Evolutionary conservation across 345 rosid genomes (phyloP), one percentile per base, ranked within the genome.

Genomic region (Moricandia arvensis): DNA sequence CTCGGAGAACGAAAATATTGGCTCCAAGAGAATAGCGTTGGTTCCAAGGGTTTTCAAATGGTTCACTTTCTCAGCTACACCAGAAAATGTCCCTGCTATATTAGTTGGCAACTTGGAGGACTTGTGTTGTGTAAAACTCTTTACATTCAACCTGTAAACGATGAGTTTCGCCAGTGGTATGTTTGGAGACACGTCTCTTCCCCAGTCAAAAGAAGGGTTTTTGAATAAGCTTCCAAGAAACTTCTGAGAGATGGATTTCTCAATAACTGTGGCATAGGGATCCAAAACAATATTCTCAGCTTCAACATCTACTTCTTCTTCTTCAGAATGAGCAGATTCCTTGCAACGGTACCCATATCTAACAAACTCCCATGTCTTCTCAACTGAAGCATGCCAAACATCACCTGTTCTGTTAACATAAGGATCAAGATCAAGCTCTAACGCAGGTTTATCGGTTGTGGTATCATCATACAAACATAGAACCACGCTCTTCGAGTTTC

Each of bases 401-500:
- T 92, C 93, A 77, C 99, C 97, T 17, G 96, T 80, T 79, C 90
- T 86, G 80, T 95, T 87, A 57, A 90, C 91, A 69, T 85, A 85
- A 1, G 96, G 92, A 80, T 95, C 94, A 7, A 95, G 96, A 84
- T 92, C 97, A 77, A 92, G 90, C 89, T 90, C 96, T 71, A 95
- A 72, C 67, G 93, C 87, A 59, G 99, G 97, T 65, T 69, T 79
- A 26, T 83, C 87, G 1, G 82, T 71, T 68, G 76, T 59, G n/a
- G 27, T 55, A 26, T 90, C 93, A 80, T 84, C 83, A 70, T 83
- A 87, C 75, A 95, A 81, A 79, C 99, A 92, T 35, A 95, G 79
- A 75, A 88, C 86, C 59, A 90, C 82, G 13, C 82, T 75, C 54
- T 63, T 76, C 3, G 91, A 83, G 69, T 69, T 79, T 77, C 91